Evolutionary conservation across 164 flowering plant species (phyloP).

Genomic region (Stephania cephalantha): DNA sequence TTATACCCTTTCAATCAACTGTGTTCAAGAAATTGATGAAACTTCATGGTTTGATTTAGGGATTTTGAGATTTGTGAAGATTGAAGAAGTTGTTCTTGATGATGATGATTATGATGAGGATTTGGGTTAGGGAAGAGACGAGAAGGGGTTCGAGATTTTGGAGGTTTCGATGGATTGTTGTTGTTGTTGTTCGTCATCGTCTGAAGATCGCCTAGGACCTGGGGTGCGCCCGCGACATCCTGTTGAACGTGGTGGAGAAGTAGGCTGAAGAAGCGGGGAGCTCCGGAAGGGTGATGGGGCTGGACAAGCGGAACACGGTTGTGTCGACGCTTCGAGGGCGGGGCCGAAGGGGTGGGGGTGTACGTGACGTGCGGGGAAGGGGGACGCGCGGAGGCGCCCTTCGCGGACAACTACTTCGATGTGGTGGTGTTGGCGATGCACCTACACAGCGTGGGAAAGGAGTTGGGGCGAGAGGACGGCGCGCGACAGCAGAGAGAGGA

Average conservation of each 20-base stretch:
- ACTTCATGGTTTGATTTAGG: constrained; percentile 30
- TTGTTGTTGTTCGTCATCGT: constrained; percentile 31
- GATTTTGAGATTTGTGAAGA: constrained; percentile 21
- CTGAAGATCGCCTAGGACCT: constrained; percentile 76
- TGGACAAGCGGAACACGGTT: constrained; percentile 44
- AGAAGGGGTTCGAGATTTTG: constrained; percentile 12
- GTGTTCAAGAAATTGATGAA: constrained; percentile 14
- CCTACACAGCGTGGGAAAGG: constrained; percentile 81
- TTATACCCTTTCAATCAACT: too few species aligned
- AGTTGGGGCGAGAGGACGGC: constrained; percentile 64
- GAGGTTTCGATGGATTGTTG: constrained; percentile 2
- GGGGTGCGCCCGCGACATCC: constrained; percentile 88
- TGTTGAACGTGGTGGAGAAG: constrained; percentile 80
- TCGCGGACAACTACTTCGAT: constrained; percentile 72
- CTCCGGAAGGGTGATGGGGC: constrained; percentile 85
- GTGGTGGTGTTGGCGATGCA: constrained; percentile 81
- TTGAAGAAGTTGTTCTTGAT: too few species aligned
- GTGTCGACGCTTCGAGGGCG: constrained; percentile 58
- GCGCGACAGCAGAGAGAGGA: constrained; percentile 82
- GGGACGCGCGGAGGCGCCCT: constrained; percentile 75
- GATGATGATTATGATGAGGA: too few species aligned
- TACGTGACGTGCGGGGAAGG: constrained; percentile 87
- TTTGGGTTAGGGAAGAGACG: constrained; percentile 27
- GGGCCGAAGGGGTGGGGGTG: constrained; percentile 78
- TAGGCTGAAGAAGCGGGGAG: constrained; percentile 90